phyloP scores from a whole-genome alignment of 1,139 yeast genomes.

The Blastobotrys aristatus region DNA sequence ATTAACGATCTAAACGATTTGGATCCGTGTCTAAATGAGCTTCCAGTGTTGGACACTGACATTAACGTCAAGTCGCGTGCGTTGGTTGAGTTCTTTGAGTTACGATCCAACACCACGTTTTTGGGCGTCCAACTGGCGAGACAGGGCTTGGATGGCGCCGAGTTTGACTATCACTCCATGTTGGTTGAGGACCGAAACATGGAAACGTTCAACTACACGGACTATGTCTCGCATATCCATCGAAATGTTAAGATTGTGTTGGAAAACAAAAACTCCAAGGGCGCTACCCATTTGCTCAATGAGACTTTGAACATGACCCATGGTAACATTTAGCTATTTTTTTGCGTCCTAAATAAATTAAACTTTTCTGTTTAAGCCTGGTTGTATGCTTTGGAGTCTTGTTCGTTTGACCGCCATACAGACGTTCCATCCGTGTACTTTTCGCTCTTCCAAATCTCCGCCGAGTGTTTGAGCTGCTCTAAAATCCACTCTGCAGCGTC shows the following conservation, averaged over 20 bases:
- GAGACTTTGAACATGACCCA: slow-evolving; percentile 21
- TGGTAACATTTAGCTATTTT: slow-evolving; percentile 10
- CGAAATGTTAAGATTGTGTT: slow-evolving; percentile 31
- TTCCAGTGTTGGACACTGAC: slow-evolving; percentile 68
- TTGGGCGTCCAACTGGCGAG: slow-evolving; percentile 57
- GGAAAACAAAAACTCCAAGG: slow-evolving; percentile 22
- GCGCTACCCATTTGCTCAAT: slow-evolving; percentile 17
- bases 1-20: slow-evolving; percentile 44
- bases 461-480: slow-evolving; percentile 40
- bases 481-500: slow-evolving; percentile 41
- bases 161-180: slow-evolving; percentile 51
- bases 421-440: slow-evolving; percentile 38
- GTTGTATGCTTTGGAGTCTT: background rate
- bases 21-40: slow-evolving; percentile 46
- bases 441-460: slow-evolving; percentile 49
- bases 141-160: slow-evolving; percentile 60
- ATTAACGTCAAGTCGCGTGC: slow-evolving; percentile 66
- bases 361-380: background rate
- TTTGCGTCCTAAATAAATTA: background rate
- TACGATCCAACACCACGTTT: slow-evolving; percentile 40
- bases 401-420: slow-evolving; percentile 38
- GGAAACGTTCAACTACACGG: slow-evolving; percentile 29
- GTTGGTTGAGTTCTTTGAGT: slow-evolving; percentile 49
- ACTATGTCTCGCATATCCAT: slow-evolving; percentile 32
- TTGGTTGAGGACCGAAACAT: slow-evolving; percentile 70